Percentiles rank a stretch among this genome's conserved stretches.
Conservation (phyloP, 2,329 filamentous ascomycete species). For the Aureobasidium subglaciale region DNA sequence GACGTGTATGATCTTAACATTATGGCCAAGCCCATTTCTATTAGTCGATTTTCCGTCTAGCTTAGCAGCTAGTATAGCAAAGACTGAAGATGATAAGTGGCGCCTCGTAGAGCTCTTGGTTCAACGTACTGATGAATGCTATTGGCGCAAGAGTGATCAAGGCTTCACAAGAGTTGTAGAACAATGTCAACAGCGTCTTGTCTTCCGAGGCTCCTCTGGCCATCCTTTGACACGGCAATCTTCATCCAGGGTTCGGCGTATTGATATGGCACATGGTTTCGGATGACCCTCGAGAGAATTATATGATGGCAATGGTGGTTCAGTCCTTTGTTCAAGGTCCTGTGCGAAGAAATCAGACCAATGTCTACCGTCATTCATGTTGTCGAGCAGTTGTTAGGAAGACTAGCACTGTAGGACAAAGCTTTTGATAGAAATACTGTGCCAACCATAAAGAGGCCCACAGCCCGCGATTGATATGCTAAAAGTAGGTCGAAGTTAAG, state of each 20-base stretch:
- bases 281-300: too few relatives aligned
- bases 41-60: conserved; percentile 26
- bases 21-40: conserved; percentile 23
- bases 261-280: background rate
- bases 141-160: conserved; percentile 27
- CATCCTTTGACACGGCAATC: conserved; percentile 1
- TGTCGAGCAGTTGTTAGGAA: too few relatives aligned
- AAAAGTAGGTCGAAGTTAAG: too few relatives aligned
- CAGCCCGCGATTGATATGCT: too few relatives aligned
- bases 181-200: background rate
- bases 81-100: conserved; percentile 19
- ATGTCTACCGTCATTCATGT: too few relatives aligned
- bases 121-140: conserved; percentile 29
- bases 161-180: conserved; percentile 21
- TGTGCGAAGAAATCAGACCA: too few relatives aligned
- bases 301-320: background rate
- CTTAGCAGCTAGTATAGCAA: conserved; percentile 22
- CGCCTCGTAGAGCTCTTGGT: too few relatives aligned
- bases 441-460: too few relatives aligned
- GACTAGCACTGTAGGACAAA: too few relatives aligned
- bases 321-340: too few relatives aligned
- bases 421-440: too few relatives aligned
- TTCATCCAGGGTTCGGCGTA: background rate
- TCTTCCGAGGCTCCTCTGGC: conserved; percentile 14
- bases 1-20: conserved; percentile 25